Evolutionary conservation across 345 rosid genomes (phyloP).

Genomic region (Geranium brycei): DNA sequence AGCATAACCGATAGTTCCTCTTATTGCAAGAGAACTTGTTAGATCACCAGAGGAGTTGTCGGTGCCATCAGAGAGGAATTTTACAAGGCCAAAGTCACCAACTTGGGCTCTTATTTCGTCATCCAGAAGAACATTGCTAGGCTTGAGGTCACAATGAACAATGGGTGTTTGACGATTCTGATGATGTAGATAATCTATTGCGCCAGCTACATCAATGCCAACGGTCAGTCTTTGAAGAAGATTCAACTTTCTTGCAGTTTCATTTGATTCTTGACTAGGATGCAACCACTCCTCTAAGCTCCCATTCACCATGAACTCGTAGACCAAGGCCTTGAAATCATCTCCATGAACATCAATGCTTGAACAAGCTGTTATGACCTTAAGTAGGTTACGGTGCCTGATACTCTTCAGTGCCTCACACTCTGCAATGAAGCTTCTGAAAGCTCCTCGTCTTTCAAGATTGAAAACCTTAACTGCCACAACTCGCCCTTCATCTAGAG

Average conservation of each 20-base stretch:
- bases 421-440: conserved; percentile 17
- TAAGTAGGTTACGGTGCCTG: conserved; percentile 19
- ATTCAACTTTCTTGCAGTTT: background rate
- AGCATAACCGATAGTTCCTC: too few relatives aligned
- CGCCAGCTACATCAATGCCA: conserved; percentile 8
- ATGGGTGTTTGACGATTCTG: conserved; percentile 7
- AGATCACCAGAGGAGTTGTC: background rate
- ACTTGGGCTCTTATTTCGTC: conserved; percentile 4
- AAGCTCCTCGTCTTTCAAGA: conserved; percentile 15
- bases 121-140: background rate
- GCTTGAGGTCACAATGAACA: conserved; percentile 16
- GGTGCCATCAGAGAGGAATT: background rate
- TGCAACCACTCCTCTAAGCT: conserved; percentile 11
- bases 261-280: background rate
- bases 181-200: conserved; percentile 14
- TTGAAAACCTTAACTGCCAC: conserved; percentile 19
- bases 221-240: background rate
- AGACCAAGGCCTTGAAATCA: conserved; percentile 25
- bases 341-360: conserved; percentile 12
- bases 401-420: conserved; percentile 16
- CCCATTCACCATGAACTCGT: conserved; percentile 10
- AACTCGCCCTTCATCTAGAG: background rate
- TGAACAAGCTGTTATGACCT: conserved; percentile 15
- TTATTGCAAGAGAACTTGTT: too few relatives aligned
- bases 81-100: conserved; percentile 6